Evolutionary conservation across 768 basidiomycete genomes (phyloP).

Genomic region (Inosperma sp.): DNA sequence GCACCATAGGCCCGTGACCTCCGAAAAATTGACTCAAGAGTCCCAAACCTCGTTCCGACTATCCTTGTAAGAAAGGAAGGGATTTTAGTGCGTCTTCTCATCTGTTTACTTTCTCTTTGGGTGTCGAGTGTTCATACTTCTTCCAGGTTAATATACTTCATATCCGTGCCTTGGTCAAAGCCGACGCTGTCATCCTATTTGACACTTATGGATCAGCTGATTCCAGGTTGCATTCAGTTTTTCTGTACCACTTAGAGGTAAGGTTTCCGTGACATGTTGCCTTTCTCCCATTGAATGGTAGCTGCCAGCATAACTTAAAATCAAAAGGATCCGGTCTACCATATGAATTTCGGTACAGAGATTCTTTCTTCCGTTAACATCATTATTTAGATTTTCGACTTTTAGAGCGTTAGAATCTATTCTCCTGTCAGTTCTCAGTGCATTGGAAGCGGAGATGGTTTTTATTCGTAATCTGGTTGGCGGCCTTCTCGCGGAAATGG

Average conservation of each 20-base stretch:
- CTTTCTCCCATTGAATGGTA: conserved; percentile 6
- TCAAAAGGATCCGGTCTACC: conserved; percentile 63
- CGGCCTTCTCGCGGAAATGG: conserved; percentile 85
- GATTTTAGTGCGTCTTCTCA: conserved; percentile 56
- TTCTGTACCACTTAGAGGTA: conserved; percentile 85
- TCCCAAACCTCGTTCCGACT: conserved; percentile 92
- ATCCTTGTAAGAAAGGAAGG: conserved; percentile 87
- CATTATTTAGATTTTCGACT: conserved; percentile 15
- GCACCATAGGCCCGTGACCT: conserved; percentile 79
- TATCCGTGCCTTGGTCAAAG: conserved; percentile 91
- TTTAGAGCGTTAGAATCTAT: conserved; percentile 90
- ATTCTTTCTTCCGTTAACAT: conserved; percentile 6
- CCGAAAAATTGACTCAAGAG: conserved; percentile 91
- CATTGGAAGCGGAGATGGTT: conserved; percentile 94
- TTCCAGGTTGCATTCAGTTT: conserved; percentile 80
- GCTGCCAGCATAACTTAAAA: conserved; percentile 76
- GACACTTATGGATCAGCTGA: conserved; percentile 88
- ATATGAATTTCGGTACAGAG: conserved; percentile 78
- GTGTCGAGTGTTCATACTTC: conserved; percentile 8
- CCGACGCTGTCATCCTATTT: conserved; percentile 86
- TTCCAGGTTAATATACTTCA: conserved; percentile 87
- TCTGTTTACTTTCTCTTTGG: conserved; percentile 3
- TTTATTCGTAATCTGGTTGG: conserved; percentile 90
- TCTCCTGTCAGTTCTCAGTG: conserved; percentile 84
- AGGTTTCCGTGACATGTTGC: conserved; percentile 11